A percentile compares a stretch with the other conserved stretches of the same genome.
Conservation (phyloP, 2,329 filamentous ascomycete species). For the Scedosporium dehoogii region DNA sequence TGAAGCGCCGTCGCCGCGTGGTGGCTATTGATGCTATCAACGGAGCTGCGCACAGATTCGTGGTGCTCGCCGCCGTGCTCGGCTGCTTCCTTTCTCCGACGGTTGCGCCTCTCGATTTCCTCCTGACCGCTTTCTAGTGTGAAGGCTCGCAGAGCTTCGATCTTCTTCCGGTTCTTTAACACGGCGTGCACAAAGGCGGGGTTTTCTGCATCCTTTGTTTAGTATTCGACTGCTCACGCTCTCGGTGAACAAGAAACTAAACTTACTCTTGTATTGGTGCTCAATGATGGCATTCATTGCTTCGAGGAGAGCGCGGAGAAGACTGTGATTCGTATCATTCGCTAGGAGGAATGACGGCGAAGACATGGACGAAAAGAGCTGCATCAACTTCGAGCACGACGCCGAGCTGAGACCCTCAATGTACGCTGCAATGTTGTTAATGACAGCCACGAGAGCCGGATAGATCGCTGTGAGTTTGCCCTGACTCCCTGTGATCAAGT, state of each 20-base stretch:
- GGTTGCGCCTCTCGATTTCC: slow-evolving; percentile 74
- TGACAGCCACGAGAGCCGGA: slow-evolving; percentile 79
- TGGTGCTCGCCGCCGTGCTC: slow-evolving; percentile 35
- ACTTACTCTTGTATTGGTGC: slow-evolving; percentile 69
- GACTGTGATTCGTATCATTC: slow-evolving; percentile 79
- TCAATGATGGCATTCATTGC: slow-evolving; percentile 85
- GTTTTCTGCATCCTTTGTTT: slow-evolving; percentile 48
- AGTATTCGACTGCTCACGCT: neutral
- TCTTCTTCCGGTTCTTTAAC: slow-evolving; percentile 68
- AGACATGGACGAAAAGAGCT: slow-evolving; percentile 86
- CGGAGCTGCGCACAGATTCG: slow-evolving; percentile 51
- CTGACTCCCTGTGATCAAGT: slow-evolving; percentile 81
- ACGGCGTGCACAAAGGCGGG: slow-evolving; percentile 71
- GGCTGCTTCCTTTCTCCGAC: slow-evolving; percentile 55
- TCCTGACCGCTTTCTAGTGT: slow-evolving; percentile 87
- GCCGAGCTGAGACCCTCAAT: slow-evolving; percentile 65
- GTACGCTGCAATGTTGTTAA: slow-evolving; percentile 87
- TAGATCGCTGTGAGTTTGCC: slow-evolving; percentile 86
- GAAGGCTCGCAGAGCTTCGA: slow-evolving; percentile 77
- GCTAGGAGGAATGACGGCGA: slow-evolving; percentile 84
- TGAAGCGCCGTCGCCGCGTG: slow-evolving; percentile 27
- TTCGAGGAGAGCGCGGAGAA: slow-evolving; percentile 75
- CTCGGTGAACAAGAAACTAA: slow-evolving; percentile 6
- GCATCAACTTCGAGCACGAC: slow-evolving; percentile 72
- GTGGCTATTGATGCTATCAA: slow-evolving; percentile 59